Evolutionary conservation across 257 asterid genomes (phyloP), one percentile per base, ranked within the genome.

Genomic region (Capsicum baccatum): DNA sequence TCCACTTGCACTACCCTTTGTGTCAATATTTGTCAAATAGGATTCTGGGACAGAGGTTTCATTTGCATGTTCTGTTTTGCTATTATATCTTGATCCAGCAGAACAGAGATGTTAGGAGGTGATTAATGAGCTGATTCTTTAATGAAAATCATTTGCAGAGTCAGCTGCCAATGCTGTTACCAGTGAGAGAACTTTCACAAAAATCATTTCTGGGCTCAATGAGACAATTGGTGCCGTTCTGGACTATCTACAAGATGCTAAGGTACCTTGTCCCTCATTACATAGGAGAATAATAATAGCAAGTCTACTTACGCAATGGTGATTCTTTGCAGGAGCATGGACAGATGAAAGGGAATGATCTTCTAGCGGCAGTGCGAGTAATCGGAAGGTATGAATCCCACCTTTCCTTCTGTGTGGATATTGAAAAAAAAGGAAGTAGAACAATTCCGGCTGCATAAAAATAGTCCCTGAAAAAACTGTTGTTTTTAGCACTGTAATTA

Each of bases 161-260:
- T 2, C 42, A 2, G 4, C 42, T 37, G 42, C 42, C 42, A 37
- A 37, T 37, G 42, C 4, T 37, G 42, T 37, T 37, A 37, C 4
- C 42, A 37, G 42, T 37, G 42, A 37, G 42, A 87, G 85, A 88
- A 93, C 93, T 83, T 82, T 86, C 83, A 85, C 83, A 84, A 93
- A 87, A 87, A 92, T 96, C 88, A 93, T 96, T 67, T 85, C 86
- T 35, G 97, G 97, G 84, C 94, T 96, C 60, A 86, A 93, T 60
- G 94, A 96, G 91, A 92, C 97, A 59, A 83, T 92, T 86, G 89
- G 87, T 82, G 90, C 84, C 42, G 91, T 92, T 84, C 90, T 94
- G 83, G 97, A 94, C 86, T 94, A 93, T 90, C 87, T 96, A 86
- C 92, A 88, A 85, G 99, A 96, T 87, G 94, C 97, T 50, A 96